Conservation (phyloP, 2,329 filamentous ascomycete genomes). For the Talaromyces verruculosus region DNA sequence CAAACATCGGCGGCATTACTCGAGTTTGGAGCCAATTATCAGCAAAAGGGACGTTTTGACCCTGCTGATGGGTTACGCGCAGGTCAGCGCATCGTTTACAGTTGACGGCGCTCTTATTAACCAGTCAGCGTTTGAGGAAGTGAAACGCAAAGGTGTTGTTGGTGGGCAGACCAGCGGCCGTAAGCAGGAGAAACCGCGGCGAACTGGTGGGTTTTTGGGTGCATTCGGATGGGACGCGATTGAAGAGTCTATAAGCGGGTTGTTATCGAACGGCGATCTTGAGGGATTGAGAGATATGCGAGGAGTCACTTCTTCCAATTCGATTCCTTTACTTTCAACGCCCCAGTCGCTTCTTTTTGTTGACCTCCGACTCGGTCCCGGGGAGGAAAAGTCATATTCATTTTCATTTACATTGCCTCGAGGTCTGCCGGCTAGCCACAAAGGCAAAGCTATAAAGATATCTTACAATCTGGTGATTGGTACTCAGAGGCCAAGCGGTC, state of each 20-base stretch:
- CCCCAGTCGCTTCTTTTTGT: constrained; percentile 96
- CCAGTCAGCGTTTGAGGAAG: constrained; percentile 85
- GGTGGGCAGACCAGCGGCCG: constrained; percentile 68
- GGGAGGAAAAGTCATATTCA: constrained; percentile 82
- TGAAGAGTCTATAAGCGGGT: constrained; percentile 80
- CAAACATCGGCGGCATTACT: constrained; percentile 46
- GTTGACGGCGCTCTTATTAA: constrained; percentile 90
- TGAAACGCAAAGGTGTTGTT: constrained; percentile 89
- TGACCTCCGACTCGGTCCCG: constrained; percentile 80
- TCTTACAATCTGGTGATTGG: constrained; percentile 87
- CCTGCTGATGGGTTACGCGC: constrained; percentile 97
- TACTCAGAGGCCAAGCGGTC: constrained; percentile 78
- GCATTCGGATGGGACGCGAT: constrained; percentile 85
- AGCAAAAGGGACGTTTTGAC: constrained; percentile 56
- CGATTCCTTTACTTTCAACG: constrained; percentile 87
- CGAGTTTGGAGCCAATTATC: constrained; percentile 38
- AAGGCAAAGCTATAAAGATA: constrained; percentile 91
- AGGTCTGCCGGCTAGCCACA: constrained; percentile 86
- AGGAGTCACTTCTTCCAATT: constrained; percentile 77
- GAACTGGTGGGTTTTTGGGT: constrained; percentile 75
- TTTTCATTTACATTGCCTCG: constrained; percentile 84
- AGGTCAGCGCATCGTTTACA: constrained; percentile 87
- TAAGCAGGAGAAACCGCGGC: constrained; percentile 51
- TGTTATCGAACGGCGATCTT: constrained; percentile 82
- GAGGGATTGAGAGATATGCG: constrained; percentile 97